Percentiles rank a stretch among this genome's conserved stretches.
These are phyloP conservation scores for Linnemannia elongata DNA, from an alignment of 192 early-diverging fungal genomes.

Conservation along the genomic window DNA sequence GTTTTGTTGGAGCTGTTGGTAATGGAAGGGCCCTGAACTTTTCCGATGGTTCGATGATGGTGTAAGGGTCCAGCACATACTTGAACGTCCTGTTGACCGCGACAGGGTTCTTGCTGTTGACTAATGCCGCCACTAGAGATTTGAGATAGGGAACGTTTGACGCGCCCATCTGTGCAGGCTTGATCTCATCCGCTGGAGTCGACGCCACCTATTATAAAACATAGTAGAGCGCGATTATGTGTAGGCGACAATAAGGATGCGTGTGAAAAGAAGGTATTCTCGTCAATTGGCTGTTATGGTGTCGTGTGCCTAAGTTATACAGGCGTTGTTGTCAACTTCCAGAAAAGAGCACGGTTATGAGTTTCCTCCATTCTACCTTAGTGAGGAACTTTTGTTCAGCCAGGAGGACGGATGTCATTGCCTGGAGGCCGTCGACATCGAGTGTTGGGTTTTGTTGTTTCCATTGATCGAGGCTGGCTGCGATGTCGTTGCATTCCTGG, in stretches of 20 bases:
- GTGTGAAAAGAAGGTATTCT: background rate
- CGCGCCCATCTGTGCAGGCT: constrained; percentile 34
- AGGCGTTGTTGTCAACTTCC: too few relatives aligned
- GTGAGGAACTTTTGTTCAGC: constrained; percentile 44
- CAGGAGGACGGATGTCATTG: constrained; percentile 35
- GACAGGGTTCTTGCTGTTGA: constrained; percentile 41
- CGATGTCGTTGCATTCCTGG: constrained; percentile 49
- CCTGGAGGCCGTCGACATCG: constrained; percentile 39
- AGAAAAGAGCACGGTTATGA: too few relatives aligned
- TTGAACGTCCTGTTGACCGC: constrained; percentile 38
- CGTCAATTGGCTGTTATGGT: background rate
- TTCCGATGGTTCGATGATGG: constrained; percentile 37
- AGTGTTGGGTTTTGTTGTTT: constrained; percentile 18
- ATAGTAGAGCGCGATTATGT: background rate
- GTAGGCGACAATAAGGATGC: background rate
- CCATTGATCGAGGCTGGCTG: constrained; percentile 37
- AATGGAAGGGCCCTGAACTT: constrained; percentile 28
- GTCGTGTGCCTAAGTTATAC: background rate
- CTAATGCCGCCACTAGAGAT: constrained; percentile 32
- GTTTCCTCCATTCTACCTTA: constrained; percentile 9
- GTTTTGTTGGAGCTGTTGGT: background rate
- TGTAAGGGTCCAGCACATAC: constrained; percentile 37
- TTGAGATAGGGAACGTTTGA: constrained; percentile 50
- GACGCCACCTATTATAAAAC: constrained; percentile 20
- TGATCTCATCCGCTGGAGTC: constrained; percentile 45